phyloP scores from a whole-genome alignment of 495 filamentous ascomycete genomes.

The Cryomyces minteri region DNA sequence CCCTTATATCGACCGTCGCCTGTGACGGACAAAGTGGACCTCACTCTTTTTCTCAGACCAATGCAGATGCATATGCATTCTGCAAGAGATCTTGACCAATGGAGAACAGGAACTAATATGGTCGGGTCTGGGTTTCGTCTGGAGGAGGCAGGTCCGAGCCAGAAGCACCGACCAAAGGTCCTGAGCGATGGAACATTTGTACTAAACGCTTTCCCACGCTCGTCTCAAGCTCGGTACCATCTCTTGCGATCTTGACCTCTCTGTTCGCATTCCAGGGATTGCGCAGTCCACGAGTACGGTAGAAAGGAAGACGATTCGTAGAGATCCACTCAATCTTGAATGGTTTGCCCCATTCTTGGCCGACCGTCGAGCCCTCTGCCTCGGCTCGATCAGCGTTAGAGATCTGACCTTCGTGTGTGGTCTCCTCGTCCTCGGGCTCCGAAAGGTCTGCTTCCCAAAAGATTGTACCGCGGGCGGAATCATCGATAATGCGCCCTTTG shows the following conservation, averaged over 20 bases:
- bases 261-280: constrained; percentile 94
- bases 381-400: constrained; percentile 15
- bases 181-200: constrained; percentile 50
- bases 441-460: constrained; percentile 79
- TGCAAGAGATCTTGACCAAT: too few relatives aligned
- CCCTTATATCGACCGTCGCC: too few relatives aligned
- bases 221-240: constrained; percentile 88
- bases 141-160: neutral
- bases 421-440: constrained; percentile 17
- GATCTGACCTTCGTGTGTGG: constrained; percentile 19
- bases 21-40: too few relatives aligned
- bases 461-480: constrained; percentile 79
- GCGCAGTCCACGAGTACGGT: constrained; percentile 72
- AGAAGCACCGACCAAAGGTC: neutral
- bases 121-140: too few relatives aligned
- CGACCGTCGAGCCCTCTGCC: neutral
- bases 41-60: too few relatives aligned
- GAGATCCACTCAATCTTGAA: constrained; percentile 90
- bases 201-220: constrained; percentile 58
- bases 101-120: too few relatives aligned
- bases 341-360: constrained; percentile 69
- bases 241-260: constrained; percentile 91
- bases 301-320: constrained; percentile 73
- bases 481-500: constrained; percentile 78
- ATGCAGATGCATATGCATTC: too few relatives aligned